phyloP scores from a whole-genome alignment of 345 rosid species.

The Arabis alpina region DNA sequence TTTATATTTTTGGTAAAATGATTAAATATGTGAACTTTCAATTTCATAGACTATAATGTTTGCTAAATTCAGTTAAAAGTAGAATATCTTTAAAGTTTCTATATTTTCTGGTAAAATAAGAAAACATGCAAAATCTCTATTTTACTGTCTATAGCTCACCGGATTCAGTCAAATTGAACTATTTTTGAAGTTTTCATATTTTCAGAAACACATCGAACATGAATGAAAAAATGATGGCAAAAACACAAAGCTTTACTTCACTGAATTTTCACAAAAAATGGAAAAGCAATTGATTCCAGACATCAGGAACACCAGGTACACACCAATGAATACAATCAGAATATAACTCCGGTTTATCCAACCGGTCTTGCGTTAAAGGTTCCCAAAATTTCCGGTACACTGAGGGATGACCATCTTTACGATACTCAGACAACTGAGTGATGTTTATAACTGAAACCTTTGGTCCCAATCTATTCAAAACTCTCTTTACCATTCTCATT shows the following conservation, averaged over 20 bases:
- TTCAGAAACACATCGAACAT: too few relatives aligned
- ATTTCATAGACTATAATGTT: too few relatives aligned
- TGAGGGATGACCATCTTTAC: conserved; percentile 95
- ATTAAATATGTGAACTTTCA: too few relatives aligned
- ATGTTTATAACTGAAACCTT: conserved; percentile 80
- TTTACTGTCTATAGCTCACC: too few relatives aligned
- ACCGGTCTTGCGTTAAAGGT: conserved; percentile 59
- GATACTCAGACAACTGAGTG: conserved; percentile 92
- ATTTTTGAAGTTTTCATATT: too few relatives aligned
- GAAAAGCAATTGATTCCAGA: conserved; percentile 90
- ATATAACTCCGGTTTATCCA: conserved; percentile 67
- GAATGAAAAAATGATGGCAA: too few relatives aligned
- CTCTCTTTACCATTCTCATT: conserved; percentile 75
- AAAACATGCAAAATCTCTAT: too few relatives aligned
- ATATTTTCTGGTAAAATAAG: too few relatives aligned
- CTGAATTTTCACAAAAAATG: conserved; percentile 54
- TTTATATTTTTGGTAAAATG: too few relatives aligned
- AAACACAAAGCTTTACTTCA: background rate
- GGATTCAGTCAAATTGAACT: too few relatives aligned
- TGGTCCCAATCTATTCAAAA: conserved; percentile 62
- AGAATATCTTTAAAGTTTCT: too few relatives aligned
- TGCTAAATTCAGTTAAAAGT: too few relatives aligned
- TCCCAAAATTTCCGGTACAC: conserved; percentile 97
- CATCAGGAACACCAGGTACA: conserved; percentile 94
- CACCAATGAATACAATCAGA: conserved; percentile 98